Base-by-base conservation (phyloP, 2,329 filamentous ascomycete species). In the Botryotinia globosa region DNA sequence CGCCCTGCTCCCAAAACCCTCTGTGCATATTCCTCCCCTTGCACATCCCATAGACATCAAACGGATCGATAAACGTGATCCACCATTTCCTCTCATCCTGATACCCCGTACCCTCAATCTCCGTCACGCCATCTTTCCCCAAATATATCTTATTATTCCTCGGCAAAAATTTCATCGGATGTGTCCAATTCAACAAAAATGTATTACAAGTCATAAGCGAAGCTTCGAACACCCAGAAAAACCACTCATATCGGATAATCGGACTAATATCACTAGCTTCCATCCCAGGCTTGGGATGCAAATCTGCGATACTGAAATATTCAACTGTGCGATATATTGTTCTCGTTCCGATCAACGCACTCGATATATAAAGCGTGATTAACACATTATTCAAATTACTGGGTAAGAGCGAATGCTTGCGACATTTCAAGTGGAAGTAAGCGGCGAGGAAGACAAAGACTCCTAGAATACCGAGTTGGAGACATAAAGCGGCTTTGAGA, bases 311-410 rank as follows among this genome's bases (percentile, higher is more conserved):
- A 68, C 82, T 83, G 74, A 88, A 89, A 80, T 87, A 89, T 79
- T 90, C 87, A n/a, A 88, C 83, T 0, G 87, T 83, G 12, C 88
- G 85, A 77, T 85, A 90, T 72, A 90, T 83, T 71, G 87, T 90
- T 34, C 88, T 85, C 1, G 82, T 79, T 10, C 85, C 80, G 73
- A 90, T 85, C 62, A 89, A 80, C 0, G 77, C 71, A 16, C 84
- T 84, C 73, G 84, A 87, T 54, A 81, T 77, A 77, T 89, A 90
- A 3, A 90, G 82, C 18, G 85, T 86, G 68, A 81, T 76, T 7
- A 90, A 80, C 3, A 82, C 74, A 4, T 66, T 69, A 14, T 70
- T 75, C n/a, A 78, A 78, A 45, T 79, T 79, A 0, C 48, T 20
- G 0, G 77, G 77, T 2, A 77, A 66, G 7, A 78, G 68, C 29